Evolutionary conservation across 768 basidiomycete species (phyloP).

Genomic region (Boletellus ananas): DNA sequence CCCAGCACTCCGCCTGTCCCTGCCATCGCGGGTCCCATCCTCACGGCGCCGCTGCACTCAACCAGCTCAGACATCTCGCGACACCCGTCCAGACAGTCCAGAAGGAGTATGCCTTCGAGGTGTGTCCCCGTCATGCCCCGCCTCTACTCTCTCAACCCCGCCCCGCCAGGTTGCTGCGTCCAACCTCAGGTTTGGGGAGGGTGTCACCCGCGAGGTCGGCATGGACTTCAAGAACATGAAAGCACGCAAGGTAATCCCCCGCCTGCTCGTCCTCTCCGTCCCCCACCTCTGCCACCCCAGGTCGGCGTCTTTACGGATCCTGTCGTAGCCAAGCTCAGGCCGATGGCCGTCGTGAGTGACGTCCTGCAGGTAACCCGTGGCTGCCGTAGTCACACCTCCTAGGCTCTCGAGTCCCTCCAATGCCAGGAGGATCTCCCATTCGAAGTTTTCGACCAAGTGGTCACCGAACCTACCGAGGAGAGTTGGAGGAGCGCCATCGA

Average conservation of each 20-base stretch:
- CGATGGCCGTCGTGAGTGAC: constrained; percentile 71
- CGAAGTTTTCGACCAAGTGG: constrained; percentile 75
- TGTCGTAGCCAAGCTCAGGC: constrained; percentile 72
- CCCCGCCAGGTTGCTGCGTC: constrained; percentile 69
- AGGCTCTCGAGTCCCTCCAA: constrained; percentile 81
- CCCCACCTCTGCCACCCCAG: constrained; percentile 36
- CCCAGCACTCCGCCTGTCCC: constrained; percentile 72
- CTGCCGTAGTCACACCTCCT: not conserved
- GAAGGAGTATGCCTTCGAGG: constrained; percentile 94
- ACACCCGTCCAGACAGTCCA: constrained; percentile 68
- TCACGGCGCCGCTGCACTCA: constrained; percentile 45
- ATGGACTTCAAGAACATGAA: constrained; percentile 95
- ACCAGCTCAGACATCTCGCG: constrained; percentile 68
- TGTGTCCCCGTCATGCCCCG: constrained; percentile 20
- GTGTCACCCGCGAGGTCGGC: constrained; percentile 85
- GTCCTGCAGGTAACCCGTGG: not conserved
- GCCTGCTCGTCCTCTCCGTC: not conserved
- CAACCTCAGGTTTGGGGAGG: constrained; percentile 86
- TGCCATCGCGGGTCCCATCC: constrained; percentile 62
- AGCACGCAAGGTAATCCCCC: constrained; percentile 62
- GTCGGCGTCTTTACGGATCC: constrained; percentile 94
- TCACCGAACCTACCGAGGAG: constrained; percentile 89
- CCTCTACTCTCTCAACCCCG: not conserved
- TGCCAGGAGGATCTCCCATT: constrained; percentile 72
- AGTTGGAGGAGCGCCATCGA: constrained; percentile 86